Conservation (phyloP, 2,329 filamentous ascomycete species). For the Zasmidium citrigriseum region DNA sequence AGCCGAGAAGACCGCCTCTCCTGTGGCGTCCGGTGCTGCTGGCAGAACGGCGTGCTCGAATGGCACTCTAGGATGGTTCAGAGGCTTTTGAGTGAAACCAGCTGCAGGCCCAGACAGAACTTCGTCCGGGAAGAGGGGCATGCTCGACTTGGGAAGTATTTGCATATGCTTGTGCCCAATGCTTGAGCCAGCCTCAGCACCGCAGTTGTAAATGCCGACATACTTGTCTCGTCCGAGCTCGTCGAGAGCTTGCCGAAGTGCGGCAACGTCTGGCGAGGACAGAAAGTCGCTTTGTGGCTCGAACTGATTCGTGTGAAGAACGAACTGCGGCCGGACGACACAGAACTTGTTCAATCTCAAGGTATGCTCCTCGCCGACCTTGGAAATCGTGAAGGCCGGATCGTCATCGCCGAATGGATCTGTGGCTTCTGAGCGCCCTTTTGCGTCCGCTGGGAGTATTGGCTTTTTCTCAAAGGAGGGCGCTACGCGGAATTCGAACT, state of each 20-base stretch:
- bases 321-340: constrained; percentile 39
- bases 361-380: constrained; percentile 33
- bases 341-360: constrained; percentile 42
- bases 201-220: constrained; percentile 50
- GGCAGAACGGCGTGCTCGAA: constrained; percentile 13
- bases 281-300: constrained; percentile 41
- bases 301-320: constrained; percentile 43
- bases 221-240: constrained; percentile 20
- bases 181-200: constrained; percentile 44
- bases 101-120: constrained; percentile 1
- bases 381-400: constrained; percentile 3
- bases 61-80: background rate
- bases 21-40: constrained; percentile 3
- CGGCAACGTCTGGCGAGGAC: constrained; percentile 38
- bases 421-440: constrained; percentile 4
- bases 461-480: constrained; percentile 1
- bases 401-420: constrained; percentile 4
- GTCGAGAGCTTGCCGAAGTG: constrained; percentile 39
- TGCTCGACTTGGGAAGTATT: constrained; percentile 38
- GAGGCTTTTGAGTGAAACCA: background rate
- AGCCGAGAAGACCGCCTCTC: constrained; percentile 12
- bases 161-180: constrained; percentile 51
- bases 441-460: background rate
- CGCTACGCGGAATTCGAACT: constrained; percentile 6
- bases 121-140: constrained; percentile 26